Percentiles rank a stretch among this genome's conserved stretches.
These are phyloP conservation scores for Talaromyces liani DNA, from an alignment of 495 filamentous ascomycete species.

Conservation along the genomic window DNA sequence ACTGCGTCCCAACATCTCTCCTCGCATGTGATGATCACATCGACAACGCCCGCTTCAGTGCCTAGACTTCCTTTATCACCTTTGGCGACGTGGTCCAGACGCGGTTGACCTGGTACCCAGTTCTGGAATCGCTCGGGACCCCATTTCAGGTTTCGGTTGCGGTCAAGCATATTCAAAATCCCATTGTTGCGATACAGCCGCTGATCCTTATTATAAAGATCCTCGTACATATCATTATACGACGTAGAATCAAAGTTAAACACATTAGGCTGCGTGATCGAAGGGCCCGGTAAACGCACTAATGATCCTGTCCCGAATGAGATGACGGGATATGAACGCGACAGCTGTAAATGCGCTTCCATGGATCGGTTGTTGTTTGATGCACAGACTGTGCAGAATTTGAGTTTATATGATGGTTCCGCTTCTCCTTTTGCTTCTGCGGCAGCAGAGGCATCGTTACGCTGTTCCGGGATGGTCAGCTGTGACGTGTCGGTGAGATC, in stretches of 20 bases:
- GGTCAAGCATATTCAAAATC: constrained; percentile 87
- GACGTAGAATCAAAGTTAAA: constrained; percentile 95
- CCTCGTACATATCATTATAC: constrained; percentile 83
- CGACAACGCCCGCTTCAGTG: constrained; percentile 83
- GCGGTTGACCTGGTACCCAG: constrained; percentile 81
- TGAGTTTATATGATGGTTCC: constrained; percentile 67
- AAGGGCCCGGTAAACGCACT: constrained; percentile 88
- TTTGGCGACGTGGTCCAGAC: constrained; percentile 50
- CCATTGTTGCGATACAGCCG: constrained; percentile 88
- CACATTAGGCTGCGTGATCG: constrained; percentile 88
- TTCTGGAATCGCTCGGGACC: constrained; percentile 98
- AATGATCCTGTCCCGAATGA: constrained; percentile 96
- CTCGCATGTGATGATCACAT: constrained; percentile 95
- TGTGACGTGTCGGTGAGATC: constrained; percentile 10
- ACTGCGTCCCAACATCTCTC: constrained; percentile 99
- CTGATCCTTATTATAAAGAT: constrained; percentile 77
- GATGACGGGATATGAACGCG: constrained; percentile 79
- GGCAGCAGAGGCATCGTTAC: constrained; percentile 5
- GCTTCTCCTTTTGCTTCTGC: constrained; percentile 24
- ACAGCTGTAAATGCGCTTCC: constrained; percentile 91
- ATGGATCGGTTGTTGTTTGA: constrained; percentile 97
- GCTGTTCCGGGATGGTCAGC: constrained; percentile 15
- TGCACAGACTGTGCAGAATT: constrained; percentile 97
- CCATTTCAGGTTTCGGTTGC: constrained; percentile 88
- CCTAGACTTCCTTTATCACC: constrained; percentile 67